Evolutionary conservation across 202 grass and related monocot species (phyloP), one percentile per base, ranked within the genome.

Genomic region (Schoenoplectus triqueter): DNA sequence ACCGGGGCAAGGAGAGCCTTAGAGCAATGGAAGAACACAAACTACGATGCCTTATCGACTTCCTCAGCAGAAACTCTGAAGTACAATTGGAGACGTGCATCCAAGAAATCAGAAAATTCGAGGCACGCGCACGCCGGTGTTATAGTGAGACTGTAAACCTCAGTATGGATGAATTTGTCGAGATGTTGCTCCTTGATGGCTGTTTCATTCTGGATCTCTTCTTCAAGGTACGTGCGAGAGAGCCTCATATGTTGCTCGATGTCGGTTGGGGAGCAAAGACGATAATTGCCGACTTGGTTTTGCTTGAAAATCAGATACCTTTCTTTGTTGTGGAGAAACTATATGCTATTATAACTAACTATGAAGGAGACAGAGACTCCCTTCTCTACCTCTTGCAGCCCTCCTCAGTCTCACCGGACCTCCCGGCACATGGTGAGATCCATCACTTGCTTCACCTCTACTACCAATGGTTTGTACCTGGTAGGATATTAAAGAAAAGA

Each of bases 401-500:
- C 70, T 88, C 90, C 5, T 87, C 72, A 72, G 88, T 93, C 59
- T 74, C 85, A 52, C 19, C 88, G 0, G 87, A 91, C 69, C 78
- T 67, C 8, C 48, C 70, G 1, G 77, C 54, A n/a, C 44, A 90
- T 17, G 78, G 89, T 14, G 89, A 91, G 78, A 85, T 87, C 84
- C 82, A 87, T 56, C 91, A 93, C 82, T 87, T 93, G 49, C 87
- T 93, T 0, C 91, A 93, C 81, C 84, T 93, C 1, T 90, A 93
- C 56, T 93, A 93, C 84, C 85, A 91, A 87, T 93, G 91, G 91
- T 93, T 93, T 71, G 22, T 93, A 11, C 89, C 91, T 3, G 49
- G 78, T 8, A 87, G 62, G 57, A 81, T 47, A 65, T 44, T 7
- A 66, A 46, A 66, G 55, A 42, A 64, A 19, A 47, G 60, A 81